Conservation (phyloP, 768 basidiomycete species). For the Auriscalpium orientale region DNA sequence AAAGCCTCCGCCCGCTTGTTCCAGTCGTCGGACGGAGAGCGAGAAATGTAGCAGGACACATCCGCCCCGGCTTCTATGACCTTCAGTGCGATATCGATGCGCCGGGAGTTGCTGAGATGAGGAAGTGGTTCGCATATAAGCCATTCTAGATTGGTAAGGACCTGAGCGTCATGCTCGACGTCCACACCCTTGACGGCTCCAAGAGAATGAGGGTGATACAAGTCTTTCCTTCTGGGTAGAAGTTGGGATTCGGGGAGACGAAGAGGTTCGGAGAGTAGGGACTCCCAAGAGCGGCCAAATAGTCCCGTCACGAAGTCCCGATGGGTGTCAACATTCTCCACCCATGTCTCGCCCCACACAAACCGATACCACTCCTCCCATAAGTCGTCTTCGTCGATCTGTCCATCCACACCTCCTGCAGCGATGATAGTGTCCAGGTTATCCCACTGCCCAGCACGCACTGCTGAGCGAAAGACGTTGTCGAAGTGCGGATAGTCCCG, state of each 20-base stretch:
- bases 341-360: not conserved
- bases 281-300: not conserved
- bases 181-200: not conserved
- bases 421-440: not conserved
- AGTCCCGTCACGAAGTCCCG: not conserved
- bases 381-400: not conserved
- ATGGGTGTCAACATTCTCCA: not conserved
- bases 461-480: not conserved
- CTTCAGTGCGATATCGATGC: not conserved
- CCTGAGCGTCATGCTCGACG: not conserved
- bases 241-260: not conserved
- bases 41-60: not conserved
- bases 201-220: not conserved
- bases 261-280: not conserved
- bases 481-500: not conserved
- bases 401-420: not conserved
- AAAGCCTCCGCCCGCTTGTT: not conserved
- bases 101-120: not conserved
- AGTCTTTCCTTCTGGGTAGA: not conserved
- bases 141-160: not conserved
- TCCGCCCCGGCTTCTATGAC: not conserved
- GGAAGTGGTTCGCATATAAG: not conserved
- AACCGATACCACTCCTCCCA: not conserved
- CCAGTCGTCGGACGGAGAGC: not conserved
- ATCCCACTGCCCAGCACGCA: not conserved